phyloP scores from a whole-genome alignment of 192 early-diverging fungal genomes.

The Umbelopsis ramanniana region DNA sequence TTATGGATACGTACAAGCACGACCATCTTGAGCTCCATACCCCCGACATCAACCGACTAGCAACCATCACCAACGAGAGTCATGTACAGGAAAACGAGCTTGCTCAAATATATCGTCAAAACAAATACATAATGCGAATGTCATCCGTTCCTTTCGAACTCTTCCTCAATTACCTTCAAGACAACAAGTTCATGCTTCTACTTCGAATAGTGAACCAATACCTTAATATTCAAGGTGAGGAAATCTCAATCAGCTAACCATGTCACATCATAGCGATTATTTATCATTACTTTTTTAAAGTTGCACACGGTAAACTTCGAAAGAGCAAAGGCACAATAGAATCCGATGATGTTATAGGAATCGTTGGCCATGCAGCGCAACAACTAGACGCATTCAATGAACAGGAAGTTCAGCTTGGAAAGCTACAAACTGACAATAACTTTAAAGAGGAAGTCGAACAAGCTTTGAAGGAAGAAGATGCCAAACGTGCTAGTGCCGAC shows the following conservation, averaged over 20 bases:
- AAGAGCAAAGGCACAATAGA: conserved; percentile 47
- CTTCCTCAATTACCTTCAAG: conserved; percentile 89
- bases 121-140: conserved; percentile 88
- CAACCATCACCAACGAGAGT: conserved; percentile 68
- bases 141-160: conserved; percentile 87
- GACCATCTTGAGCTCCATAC: conserved; percentile 83
- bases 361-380: conserved; percentile 69
- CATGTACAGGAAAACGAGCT: conserved; percentile 85
- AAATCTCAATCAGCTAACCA: not conserved
- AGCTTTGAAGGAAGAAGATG: conserved; percentile 70
- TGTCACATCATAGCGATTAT: not conserved
- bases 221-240: conserved; percentile 72
- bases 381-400: conserved; percentile 83
- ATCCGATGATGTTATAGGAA: conserved; percentile 70
- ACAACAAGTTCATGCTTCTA: conserved; percentile 87
- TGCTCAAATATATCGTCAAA: conserved; percentile 76
- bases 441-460: conserved; percentile 85
- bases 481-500: conserved; percentile 26
- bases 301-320: conserved; percentile 39
- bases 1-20: conserved; percentile 73
- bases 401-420: conserved; percentile 76
- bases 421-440: conserved; percentile 68
- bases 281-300: conserved; percentile 18
- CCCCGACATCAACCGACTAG: conserved; percentile 70
- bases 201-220: conserved; percentile 93